Conservation (phyloP, 2,329 filamentous ascomycete genomes). For the Claviceps capensis region DNA sequence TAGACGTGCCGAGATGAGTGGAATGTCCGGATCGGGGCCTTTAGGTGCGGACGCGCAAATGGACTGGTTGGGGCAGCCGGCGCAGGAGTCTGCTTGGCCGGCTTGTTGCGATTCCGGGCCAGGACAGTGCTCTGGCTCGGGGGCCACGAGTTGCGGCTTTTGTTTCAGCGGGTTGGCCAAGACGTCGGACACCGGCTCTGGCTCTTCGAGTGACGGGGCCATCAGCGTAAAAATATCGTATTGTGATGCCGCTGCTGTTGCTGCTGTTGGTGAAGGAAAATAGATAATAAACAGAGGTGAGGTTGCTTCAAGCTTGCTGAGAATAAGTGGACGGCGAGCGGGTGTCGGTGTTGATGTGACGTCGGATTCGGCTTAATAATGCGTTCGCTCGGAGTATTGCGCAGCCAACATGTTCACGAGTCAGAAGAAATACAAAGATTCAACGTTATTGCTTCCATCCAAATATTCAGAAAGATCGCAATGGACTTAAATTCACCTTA, state of each 20-base stretch:
- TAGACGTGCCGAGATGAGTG: slow-evolving; percentile 73
- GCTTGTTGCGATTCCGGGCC: slow-evolving; percentile 69
- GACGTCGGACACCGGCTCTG: slow-evolving; percentile 52
- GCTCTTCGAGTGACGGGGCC: slow-evolving; percentile 70
- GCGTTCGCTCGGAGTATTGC: neutral
- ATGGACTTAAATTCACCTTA: no score
- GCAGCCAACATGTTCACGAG: neutral
- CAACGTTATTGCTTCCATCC: no score
- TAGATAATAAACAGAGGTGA: neutral
- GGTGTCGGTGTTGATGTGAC: neutral
- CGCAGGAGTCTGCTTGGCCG: slow-evolving; percentile 68
- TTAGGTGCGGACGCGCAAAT: slow-evolving; percentile 93
- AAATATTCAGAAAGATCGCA: no score
- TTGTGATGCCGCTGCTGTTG: neutral
- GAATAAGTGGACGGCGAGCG: neutral
- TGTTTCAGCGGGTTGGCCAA: slow-evolving; percentile 63
- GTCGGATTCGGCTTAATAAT: slow-evolving; percentile 2
- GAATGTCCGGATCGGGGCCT: slow-evolving; percentile 88
- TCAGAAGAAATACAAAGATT: neutral
- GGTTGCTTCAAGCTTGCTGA: neutral
- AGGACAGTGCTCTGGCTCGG: slow-evolving; percentile 93
- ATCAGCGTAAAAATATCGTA: slow-evolving; percentile 28
- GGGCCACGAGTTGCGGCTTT: slow-evolving; percentile 76
- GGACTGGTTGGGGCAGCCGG: slow-evolving; percentile 85
- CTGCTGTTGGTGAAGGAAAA: neutral